phyloP scores from a whole-genome alignment of 805 yeast genomes.

The Saccharomycopsis fermentans region DNA sequence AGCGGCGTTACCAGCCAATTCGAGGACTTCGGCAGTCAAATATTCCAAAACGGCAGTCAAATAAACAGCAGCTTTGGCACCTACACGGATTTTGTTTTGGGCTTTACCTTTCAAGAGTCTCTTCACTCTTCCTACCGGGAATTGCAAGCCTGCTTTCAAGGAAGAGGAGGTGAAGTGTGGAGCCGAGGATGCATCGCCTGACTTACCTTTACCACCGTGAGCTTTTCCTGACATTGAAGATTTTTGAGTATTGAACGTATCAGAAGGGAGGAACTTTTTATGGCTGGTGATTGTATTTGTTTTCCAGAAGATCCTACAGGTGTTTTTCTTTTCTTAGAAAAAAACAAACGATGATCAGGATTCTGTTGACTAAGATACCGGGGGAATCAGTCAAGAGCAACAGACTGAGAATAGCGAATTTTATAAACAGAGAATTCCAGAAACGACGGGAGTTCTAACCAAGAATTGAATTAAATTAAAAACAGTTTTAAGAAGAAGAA shows the following conservation, averaged over 20 bases:
- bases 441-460: too few species aligned
- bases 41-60: constrained; percentile 93
- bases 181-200: constrained; percentile 56
- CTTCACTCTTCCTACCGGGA: constrained; percentile 98
- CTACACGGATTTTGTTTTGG: constrained; percentile 75
- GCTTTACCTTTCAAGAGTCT: constrained; percentile 89
- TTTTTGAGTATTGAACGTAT: too few species aligned
- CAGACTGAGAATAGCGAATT: too few species aligned
- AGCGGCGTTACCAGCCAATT: constrained; percentile 97
- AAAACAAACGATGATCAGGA: too few species aligned
- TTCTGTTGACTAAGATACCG: too few species aligned
- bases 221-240: constrained; percentile 76
- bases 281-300: too few species aligned
- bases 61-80: constrained; percentile 85
- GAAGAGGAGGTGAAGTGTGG: constrained; percentile 51
- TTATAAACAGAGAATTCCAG: too few species aligned
- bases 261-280: too few species aligned
- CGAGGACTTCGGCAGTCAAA: constrained; percentile 92
- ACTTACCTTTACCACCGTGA: constrained; percentile 94
- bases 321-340: too few species aligned
- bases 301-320: too few species aligned
- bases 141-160: constrained; percentile 89
- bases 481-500: neutral
- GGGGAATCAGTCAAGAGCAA: too few species aligned
- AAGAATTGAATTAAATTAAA: neutral